phyloP scores from a whole-genome alignment of 2,329 filamentous ascomycete genomes.

The Lachnellula subtilissima region DNA sequence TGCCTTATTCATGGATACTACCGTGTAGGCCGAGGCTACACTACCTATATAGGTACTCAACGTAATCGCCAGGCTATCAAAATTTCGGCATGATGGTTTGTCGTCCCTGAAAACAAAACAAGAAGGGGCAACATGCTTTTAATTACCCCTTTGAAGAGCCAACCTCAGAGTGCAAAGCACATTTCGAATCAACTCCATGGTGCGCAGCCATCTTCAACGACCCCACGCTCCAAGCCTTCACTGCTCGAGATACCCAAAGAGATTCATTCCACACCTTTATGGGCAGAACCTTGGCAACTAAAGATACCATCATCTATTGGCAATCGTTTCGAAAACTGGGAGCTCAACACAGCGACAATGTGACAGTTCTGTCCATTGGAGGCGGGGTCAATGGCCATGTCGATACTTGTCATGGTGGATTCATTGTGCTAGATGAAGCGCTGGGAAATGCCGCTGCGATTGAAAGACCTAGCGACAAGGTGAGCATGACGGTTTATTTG shows the following conservation, averaged over 20 bases:
- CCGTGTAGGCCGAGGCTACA: too few species aligned
- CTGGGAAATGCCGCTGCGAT: constrained; percentile 30
- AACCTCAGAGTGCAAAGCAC: constrained; percentile 8
- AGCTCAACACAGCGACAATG: constrained; percentile 6
- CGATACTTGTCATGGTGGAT: constrained; percentile 53
- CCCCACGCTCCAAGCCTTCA: constrained; percentile 17
- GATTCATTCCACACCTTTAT: constrained; percentile 15
- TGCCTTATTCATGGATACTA: too few species aligned
- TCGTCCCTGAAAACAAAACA: too few species aligned
- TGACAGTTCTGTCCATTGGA: constrained; percentile 37
- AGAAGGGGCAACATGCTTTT: neutral
- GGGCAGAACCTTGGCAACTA: constrained; percentile 12
- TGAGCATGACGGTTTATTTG: constrained; percentile 44
- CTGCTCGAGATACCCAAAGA: constrained; percentile 1
- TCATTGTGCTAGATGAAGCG: constrained; percentile 55
- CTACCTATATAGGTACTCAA: too few species aligned
- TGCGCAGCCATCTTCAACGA: constrained; percentile 15
- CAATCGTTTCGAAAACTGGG: constrained; percentile 19
- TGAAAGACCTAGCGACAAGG: constrained; percentile 13
- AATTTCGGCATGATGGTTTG: too few species aligned
- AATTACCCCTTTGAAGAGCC: neutral
- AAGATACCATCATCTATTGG: constrained; percentile 19
- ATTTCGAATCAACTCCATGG: constrained; percentile 18
- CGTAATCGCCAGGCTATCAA: too few species aligned
- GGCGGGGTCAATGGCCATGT: constrained; percentile 50